Evolutionary conservation across 2,329 filamentous ascomycete genomes (phyloP), one percentile per base, ranked within the genome.

Genomic region (Aspergillus sp.): DNA sequence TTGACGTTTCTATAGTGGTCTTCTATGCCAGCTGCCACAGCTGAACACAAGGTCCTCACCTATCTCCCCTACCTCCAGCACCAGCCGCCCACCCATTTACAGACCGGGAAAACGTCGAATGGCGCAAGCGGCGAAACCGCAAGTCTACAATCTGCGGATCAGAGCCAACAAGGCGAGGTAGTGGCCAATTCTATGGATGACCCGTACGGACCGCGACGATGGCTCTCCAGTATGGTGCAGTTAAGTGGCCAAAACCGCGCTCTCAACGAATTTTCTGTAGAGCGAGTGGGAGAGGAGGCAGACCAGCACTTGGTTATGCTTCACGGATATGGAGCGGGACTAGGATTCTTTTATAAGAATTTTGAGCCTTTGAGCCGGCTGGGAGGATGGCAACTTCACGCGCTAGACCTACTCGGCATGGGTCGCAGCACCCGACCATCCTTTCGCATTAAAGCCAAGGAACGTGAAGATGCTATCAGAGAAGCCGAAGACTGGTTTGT

Each of bases 261-360:
- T 3, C 75, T 99, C 61, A 98, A 99, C 70, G 95, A 99, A 71
- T 95, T 97, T 73, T 92, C 90, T 1, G 85, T 99, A 2, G 91
- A 96, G 77, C 83, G 93, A 49, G 78, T 91, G 1, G 91, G 87
- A 36, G 93, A 97, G 70, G 76, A 87, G 4, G 84, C 86, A 0
- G 88, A 96, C 47, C 88, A 98, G 69, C 95, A 91, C 43, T 81
- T 99, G 15, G 93, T 99, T 44, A 96, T 99, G 85, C 80, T 99
- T 4, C 95, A 99, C 71, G 95, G 95, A 60, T 99, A 99, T 74
- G 95, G 95, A 47, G 95, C 95, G 2, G 95, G 95, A 0, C 82
- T 99, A 0, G 95, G 93, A 20, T 98, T 99, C 77, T 99, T 96
- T 81, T 99, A 97, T 81, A 93, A 95, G 77, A 99, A 99, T 72